A percentile compares a stretch with the other conserved stretches of the same genome.
Evolutionary conservation across 2,329 filamentous ascomycete genomes (phyloP).

Genomic region (Cladosporium sp.): DNA sequence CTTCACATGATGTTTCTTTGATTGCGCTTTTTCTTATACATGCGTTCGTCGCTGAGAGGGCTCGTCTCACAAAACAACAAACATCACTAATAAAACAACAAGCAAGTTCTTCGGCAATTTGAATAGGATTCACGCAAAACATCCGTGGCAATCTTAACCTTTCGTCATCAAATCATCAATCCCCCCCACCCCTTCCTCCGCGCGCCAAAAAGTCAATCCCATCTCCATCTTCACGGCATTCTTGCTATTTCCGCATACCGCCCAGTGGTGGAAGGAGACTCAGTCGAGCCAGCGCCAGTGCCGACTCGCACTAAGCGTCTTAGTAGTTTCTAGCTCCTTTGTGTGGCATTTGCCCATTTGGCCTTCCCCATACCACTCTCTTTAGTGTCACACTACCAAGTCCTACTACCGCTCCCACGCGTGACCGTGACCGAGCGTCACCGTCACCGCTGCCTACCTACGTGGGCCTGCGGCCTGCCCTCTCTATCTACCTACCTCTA

Average conservation of each 20-base stretch:
- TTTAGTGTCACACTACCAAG: slow-evolving; percentile 5
- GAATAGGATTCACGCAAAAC: no score
- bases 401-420: neutral
- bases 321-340: slow-evolving; percentile 2
- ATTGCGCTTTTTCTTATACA: no score
- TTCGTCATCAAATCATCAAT: no score
- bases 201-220: neutral
- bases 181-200: no score
- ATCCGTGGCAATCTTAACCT: no score
- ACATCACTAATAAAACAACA: no score
- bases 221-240: slow-evolving; percentile 4
- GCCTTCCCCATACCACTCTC: neutral
- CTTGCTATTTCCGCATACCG: slow-evolving; percentile 3
- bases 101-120: no score
- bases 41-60: no score
- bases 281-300: no score
- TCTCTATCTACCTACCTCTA: neutral
- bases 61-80: no score
- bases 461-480: no score
- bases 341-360: slow-evolving; percentile 7
- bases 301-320: slow-evolving; percentile 3
- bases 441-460: neutral
- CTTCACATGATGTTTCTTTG: slow-evolving; percentile 6
- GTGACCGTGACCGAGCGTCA: slow-evolving; percentile 10
- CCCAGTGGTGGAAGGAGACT: no score